Percentiles rank a stretch among this genome's conserved stretches.
Evolutionary conservation across 2,329 filamentous ascomycete species (phyloP).

Genomic region (Fusarium sp.): DNA sequence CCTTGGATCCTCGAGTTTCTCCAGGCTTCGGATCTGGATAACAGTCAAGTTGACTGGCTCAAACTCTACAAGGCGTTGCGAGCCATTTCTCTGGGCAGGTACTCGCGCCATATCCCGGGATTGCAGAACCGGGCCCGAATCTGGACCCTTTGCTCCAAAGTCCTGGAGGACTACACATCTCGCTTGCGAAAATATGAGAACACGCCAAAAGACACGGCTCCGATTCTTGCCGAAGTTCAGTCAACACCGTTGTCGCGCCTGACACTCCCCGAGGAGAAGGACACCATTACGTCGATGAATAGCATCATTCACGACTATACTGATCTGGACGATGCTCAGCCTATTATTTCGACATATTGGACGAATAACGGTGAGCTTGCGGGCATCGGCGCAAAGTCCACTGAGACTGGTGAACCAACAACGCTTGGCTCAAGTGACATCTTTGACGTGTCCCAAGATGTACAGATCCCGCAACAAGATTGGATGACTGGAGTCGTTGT

Average conservation of each 20-base stretch:
- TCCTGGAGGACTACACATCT: background rate
- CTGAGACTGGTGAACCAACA: background rate
- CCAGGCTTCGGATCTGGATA: background rate
- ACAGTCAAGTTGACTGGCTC: background rate
- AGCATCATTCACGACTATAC: background rate
- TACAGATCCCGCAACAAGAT: slow-evolving; percentile 4
- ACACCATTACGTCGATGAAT: background rate
- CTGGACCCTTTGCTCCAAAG: background rate
- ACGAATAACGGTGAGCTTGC: background rate
- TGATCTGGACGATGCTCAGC: background rate
- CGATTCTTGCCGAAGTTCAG: background rate
- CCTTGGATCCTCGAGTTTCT: slow-evolving; percentile 2
- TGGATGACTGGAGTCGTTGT: slow-evolving; percentile 12
- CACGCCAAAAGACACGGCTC: no score
- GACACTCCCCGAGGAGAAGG: background rate
- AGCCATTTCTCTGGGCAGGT: background rate
- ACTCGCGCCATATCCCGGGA: background rate
- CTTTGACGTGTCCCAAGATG: background rate
- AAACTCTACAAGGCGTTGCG: background rate
- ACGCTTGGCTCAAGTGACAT: background rate
- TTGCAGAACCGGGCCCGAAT: slow-evolving; percentile 1
- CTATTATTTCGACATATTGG: slow-evolving; percentile 1
- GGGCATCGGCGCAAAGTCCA: background rate
- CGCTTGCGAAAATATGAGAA: background rate
- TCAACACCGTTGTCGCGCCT: background rate